phyloP scores from a whole-genome alignment of 495 filamentous ascomycete genomes.

The Xylaria flabelliformis region DNA sequence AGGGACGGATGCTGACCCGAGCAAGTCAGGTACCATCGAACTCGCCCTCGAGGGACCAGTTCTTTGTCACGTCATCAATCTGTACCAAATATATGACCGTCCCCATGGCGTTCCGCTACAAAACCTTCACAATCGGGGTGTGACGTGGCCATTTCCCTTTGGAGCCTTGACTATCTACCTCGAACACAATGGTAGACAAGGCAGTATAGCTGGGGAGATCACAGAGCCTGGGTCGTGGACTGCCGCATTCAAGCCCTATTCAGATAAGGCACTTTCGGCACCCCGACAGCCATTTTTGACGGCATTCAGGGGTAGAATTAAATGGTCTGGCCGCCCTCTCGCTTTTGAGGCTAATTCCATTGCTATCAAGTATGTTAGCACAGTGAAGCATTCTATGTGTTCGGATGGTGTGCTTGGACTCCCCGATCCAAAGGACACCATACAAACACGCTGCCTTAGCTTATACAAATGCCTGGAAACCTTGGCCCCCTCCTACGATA shows the following conservation, averaged over 20 bases:
- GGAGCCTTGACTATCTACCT: neutral
- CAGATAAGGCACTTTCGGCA: neutral
- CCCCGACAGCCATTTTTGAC: neutral
- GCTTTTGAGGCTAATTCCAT: neutral
- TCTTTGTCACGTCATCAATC: neutral
- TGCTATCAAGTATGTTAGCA: neutral
- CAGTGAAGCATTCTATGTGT: neutral
- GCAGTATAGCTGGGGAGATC: too few relatives aligned
- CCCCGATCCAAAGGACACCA: neutral
- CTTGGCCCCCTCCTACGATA: too few relatives aligned
- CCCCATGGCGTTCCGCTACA: neutral
- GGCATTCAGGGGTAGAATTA: too few relatives aligned
- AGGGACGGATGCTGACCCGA: neutral
- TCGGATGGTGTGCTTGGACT: neutral
- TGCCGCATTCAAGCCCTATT: neutral
- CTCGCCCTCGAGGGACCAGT: neutral
- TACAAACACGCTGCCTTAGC: neutral
- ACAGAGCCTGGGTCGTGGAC: neutral
- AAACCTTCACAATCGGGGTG: neutral
- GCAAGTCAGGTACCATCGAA: neutral
- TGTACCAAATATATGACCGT: neutral
- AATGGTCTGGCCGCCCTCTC: neutral
- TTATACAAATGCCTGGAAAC: neutral
- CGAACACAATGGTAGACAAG: neutral
- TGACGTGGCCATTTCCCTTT: neutral